These are phyloP conservation scores for Chlamydomonas sp. DNA, from an alignment of 139 green algal species.

Conservation along the genomic window DNA sequence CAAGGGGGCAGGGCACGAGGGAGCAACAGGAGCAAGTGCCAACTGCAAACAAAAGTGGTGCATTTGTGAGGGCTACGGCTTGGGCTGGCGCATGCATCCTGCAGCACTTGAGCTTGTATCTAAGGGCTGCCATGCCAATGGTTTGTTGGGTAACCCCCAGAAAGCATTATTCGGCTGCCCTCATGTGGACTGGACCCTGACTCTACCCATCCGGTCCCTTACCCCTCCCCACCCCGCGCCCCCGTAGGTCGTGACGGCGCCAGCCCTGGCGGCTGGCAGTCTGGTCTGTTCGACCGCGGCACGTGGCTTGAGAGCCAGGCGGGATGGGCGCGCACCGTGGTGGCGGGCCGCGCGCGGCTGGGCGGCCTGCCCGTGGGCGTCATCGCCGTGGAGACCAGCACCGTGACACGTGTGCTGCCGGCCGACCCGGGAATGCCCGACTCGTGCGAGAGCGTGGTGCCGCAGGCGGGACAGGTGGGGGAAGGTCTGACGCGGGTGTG, in stretches of 20 bases:
- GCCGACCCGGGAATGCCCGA: conserved; percentile 93
- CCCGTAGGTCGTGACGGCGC: neutral
- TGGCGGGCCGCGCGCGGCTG: conserved; percentile 93
- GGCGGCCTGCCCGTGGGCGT: conserved; percentile 93
- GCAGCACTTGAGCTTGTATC: too few species aligned
- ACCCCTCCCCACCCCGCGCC: neutral
- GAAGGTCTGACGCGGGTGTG: neutral
- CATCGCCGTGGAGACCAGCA: conserved; percentile 93
- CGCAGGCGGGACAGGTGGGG: conserved; percentile 65
- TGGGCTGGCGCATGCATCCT: too few species aligned
- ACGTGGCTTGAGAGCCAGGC: conserved; percentile 87
- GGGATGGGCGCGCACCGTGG: conserved; percentile 93
- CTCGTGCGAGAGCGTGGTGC: conserved; percentile 78
- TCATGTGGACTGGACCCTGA: too few species aligned
- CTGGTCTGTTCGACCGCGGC: conserved; percentile 90
- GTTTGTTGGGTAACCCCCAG: too few species aligned
- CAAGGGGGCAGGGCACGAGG: too few species aligned
- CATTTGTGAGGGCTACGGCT: too few species aligned
- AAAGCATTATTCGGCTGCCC: too few species aligned
- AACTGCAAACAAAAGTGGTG: too few species aligned
- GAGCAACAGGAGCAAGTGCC: too few species aligned
- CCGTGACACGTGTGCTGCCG: conserved; percentile 83
- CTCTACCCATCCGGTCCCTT: neutral
- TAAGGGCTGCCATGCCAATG: too few species aligned
- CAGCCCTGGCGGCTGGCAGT: conserved; percentile 59